Base-by-base conservation (phyloP, 176 grass and related monocot species). In the Elaeis guineensis region DNA sequence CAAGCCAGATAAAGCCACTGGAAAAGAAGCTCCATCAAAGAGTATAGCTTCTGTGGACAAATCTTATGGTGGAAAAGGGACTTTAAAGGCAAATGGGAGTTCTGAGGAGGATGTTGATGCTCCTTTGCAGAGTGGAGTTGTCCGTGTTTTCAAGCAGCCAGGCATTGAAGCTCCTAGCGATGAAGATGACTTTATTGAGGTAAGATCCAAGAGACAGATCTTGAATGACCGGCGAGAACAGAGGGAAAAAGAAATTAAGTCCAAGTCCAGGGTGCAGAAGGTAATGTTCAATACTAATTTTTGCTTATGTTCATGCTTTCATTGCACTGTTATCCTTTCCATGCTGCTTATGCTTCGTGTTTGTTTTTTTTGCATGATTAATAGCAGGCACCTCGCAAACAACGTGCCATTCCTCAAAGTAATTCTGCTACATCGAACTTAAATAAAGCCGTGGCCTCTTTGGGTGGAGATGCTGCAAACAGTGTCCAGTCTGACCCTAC, bases 111-210 rank as follows among this genome's bases (percentile, higher is more conserved):
- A 78, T 68, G 52, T 67, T 24, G 78, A 72, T 76, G 53, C 68
- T 18, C 78, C 69, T 39, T 51, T 88, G 58, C 78, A 76, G 63
- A 86, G 69, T 67, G 87, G 86, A 82, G 78, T 84, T 65, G 84
- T 80, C 50, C 65, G 69, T 59, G 76, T 90, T 75, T 78, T 91
- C 72, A 87, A 85, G 72, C 92, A 91, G 30, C 81, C 82, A 70
- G 87, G 92, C 22, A 83, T 97, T 70, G 92, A 97, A 66, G 70
- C 80, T 22, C 92, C 87, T 66, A 83, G 77, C 75, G 87, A 97
- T 76, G 93, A 85, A 72, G 87, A 97, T 97, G 93, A 86, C 62
- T 97, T 97, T 61, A 97, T 97, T 62, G 86, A 97, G 80, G 93
- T 97, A 72, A 97, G 87, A 69, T 97, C 93, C 58, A 97, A 92